Conservation (phyloP, 1,284 basidiomycete species). For the Ustilago nuda region DNA sequence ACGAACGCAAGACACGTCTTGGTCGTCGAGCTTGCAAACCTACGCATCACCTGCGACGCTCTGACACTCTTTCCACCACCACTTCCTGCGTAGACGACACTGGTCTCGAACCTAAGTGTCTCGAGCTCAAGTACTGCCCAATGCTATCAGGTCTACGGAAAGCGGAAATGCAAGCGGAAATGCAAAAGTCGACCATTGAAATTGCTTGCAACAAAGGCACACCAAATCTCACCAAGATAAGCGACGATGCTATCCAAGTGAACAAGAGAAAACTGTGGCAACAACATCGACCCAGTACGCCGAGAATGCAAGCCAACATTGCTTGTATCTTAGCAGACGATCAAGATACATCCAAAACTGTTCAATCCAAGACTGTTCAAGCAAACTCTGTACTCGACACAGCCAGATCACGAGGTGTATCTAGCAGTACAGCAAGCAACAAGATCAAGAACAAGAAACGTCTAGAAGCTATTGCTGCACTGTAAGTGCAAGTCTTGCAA, state of each 20-base stretch:
- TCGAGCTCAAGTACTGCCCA: background rate
- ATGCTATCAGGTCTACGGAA: background rate
- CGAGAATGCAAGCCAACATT: background rate
- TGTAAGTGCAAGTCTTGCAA: slow-evolving; percentile 24
- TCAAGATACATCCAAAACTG: too few species aligned
- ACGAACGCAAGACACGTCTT: slow-evolving; percentile 19
- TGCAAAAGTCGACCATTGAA: background rate
- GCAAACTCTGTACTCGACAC: too few species aligned
- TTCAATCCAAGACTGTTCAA: too few species aligned
- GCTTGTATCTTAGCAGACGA: too few species aligned
- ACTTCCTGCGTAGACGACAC: background rate
- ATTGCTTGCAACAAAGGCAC: background rate
- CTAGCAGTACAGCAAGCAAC: background rate
- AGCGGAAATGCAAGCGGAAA: background rate
- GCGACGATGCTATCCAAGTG: background rate
- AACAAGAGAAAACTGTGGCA: background rate
- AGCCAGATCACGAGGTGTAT: background rate
- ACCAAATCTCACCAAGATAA: background rate
- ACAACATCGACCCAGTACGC: background rate
- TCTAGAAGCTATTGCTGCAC: slow-evolving; percentile 25
- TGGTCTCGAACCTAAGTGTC: background rate
- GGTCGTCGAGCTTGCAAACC: slow-evolving; percentile 4
- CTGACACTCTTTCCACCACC: background rate
- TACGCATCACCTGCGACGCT: background rate
- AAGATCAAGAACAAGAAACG: slow-evolving; percentile 3